Evolutionary conservation across 768 basidiomycete species (phyloP).

Genomic region (Coprinellus micaceus): DNA sequence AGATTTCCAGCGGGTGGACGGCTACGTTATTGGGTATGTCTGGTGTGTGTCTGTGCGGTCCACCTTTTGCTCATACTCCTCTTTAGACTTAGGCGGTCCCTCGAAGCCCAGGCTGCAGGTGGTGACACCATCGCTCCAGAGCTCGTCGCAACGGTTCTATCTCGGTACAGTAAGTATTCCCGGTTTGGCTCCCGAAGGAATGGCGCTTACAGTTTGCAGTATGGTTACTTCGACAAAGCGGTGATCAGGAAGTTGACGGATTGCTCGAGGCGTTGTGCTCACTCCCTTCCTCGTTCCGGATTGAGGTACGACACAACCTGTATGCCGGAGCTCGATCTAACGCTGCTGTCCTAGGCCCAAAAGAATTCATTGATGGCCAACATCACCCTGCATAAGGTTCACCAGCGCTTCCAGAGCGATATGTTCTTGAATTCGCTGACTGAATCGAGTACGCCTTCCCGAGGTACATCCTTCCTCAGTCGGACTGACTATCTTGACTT

Average conservation of each 20-base stretch:
- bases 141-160: slow-evolving; percentile 57
- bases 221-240: slow-evolving; percentile 61
- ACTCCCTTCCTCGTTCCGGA: slow-evolving; percentile 53
- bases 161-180: slow-evolving; percentile 58
- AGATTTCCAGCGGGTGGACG: slow-evolving; percentile 52
- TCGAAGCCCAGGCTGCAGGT: slow-evolving; percentile 17
- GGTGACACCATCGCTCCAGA: slow-evolving; percentile 57
- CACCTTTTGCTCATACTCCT: neutral
- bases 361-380: slow-evolving; percentile 72
- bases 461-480: neutral
- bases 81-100: slow-evolving; percentile 36
- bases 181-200: neutral
- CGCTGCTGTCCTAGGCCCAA: slow-evolving; percentile 50
- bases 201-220: slow-evolving; percentile 36
- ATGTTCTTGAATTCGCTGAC: slow-evolving; percentile 87
- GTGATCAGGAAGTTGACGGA: slow-evolving; percentile 45
- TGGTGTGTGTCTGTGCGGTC: neutral
- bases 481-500: slow-evolving; percentile 2
- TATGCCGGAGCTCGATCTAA: no score
- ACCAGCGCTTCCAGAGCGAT: slow-evolving; percentile 76
- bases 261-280: slow-evolving; percentile 57
- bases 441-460: slow-evolving; percentile 74
- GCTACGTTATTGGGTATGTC: slow-evolving; percentile 39
- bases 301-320: slow-evolving; percentile 41
- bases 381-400: slow-evolving; percentile 73